These are phyloP conservation scores for Microdochium paspali DNA, from an alignment of 2,329 filamentous ascomycete species.

Conservation along the genomic window DNA sequence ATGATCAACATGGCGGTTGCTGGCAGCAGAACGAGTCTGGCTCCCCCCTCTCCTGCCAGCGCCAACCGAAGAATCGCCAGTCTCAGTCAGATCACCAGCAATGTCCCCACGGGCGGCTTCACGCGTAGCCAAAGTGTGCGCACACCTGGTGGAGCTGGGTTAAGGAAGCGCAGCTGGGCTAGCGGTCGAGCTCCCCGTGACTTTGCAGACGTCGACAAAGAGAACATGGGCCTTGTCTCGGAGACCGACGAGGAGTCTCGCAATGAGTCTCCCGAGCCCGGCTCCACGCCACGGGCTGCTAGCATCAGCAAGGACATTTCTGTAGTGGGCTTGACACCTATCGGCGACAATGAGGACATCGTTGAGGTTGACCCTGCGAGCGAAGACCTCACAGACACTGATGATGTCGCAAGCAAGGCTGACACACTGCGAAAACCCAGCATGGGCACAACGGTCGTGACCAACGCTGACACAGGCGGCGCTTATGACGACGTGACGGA, in stretches of 20 bases:
- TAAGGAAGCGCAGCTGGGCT: conserved; percentile 63
- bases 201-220: conserved; percentile 48
- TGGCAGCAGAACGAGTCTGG: conserved; percentile 36
- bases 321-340: conserved; percentile 1
- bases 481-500: conserved; percentile 21
- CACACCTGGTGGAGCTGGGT: conserved; percentile 37
- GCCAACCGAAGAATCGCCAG: conserved; percentile 76
- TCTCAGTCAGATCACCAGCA: conserved; percentile 80
- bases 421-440: conserved; percentile 39
- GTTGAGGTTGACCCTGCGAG: conserved; percentile 7
- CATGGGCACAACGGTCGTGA: conserved; percentile 37
- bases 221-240: conserved; percentile 48
- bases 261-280: neutral
- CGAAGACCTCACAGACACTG: conserved; percentile 20
- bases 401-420: conserved; percentile 36
- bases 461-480: conserved; percentile 13
- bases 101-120: conserved; percentile 54
- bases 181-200: conserved; percentile 32
- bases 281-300: neutral
- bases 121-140: conserved; percentile 74
- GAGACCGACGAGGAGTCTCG: conserved; percentile 53
- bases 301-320: neutral
- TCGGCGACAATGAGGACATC: conserved; percentile 17
- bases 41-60: conserved; percentile 35
- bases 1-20: conserved; percentile 45